These are phyloP conservation scores for Aureobasidium lini DNA, from an alignment of 2,329 filamentous ascomycete genomes.

Conservation along the genomic window DNA sequence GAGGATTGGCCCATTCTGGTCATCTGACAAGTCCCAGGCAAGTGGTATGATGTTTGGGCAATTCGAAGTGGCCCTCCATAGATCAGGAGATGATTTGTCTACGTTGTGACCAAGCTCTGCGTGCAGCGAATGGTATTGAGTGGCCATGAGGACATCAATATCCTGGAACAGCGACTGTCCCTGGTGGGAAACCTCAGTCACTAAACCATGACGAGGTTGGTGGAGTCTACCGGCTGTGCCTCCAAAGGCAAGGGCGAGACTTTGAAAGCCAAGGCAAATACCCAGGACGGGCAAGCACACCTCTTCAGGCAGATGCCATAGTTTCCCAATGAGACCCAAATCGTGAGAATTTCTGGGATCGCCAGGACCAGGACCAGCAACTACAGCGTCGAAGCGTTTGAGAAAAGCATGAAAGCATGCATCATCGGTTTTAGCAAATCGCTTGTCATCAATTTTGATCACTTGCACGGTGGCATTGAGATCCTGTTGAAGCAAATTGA, in stretches of 20 bases:
- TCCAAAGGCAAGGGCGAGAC: constrained; percentile 62
- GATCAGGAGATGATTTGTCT: constrained; percentile 28
- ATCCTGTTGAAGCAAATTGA: constrained; percentile 66
- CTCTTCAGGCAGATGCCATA: constrained; percentile 61
- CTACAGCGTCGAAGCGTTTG: constrained; percentile 68
- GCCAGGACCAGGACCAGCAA: constrained; percentile 86
- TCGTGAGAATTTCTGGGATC: constrained; percentile 65
- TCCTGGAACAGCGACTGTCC: constrained; percentile 57
- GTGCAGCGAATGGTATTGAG: constrained; percentile 65
- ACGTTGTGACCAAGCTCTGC: constrained; percentile 34
- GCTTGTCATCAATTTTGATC: constrained; percentile 56
- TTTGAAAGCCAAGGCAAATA: constrained; percentile 86
- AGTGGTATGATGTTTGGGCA: constrained; percentile 36
- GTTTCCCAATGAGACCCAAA: constrained; percentile 68
- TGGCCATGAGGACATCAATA: constrained; percentile 57
- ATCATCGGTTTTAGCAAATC: constrained; percentile 27
- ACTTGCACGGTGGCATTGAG: constrained; percentile 58
- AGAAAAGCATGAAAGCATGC: constrained; percentile 40
- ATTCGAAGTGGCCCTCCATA: constrained; percentile 32
- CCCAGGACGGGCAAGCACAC: constrained; percentile 70
- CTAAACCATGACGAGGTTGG: constrained; percentile 76
- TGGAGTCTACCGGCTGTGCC: constrained; percentile 57
- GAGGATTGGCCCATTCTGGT: constrained; percentile 51
- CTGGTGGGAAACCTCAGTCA: constrained; percentile 57
- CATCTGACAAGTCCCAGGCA: constrained; percentile 41